Percentiles rank a stretch among this genome's conserved stretches.
Conservation (phyloP, 805 yeast genomes). For the Pachysolen tannophilus region DNA sequence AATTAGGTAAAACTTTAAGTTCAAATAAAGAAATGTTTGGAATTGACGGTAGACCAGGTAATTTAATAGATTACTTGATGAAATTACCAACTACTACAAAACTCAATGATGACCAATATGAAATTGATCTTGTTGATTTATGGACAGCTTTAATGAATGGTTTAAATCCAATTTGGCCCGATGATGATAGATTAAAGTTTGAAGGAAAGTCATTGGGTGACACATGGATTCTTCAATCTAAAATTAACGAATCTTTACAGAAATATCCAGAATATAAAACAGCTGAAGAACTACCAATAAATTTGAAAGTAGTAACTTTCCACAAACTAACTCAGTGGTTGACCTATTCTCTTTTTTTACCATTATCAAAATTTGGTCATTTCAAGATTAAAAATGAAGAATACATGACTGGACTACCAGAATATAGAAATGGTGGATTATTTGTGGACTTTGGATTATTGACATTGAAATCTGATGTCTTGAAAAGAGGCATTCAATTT, state of each 20-base stretch:
- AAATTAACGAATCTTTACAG: slow-evolving; percentile 12
- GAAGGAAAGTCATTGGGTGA: slow-evolving; percentile 51
- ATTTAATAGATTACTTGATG: slow-evolving; percentile 40
- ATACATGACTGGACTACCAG: slow-evolving; percentile 50
- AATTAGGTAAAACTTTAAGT: slow-evolving; percentile 38
- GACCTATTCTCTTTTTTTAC: slow-evolving; percentile 50
- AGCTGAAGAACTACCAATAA: slow-evolving; percentile 21
- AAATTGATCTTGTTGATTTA: slow-evolving; percentile 36
- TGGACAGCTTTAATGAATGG: slow-evolving; percentile 55
- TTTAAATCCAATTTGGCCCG: slow-evolving; percentile 54
- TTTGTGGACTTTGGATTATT: slow-evolving; percentile 49
- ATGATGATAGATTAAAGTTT: slow-evolving; percentile 40
- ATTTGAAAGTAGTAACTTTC: slow-evolving; percentile 44
- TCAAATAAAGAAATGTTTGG: slow-evolving; percentile 33
- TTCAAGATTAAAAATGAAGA: slow-evolving; percentile 29
- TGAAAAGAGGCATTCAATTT: slow-evolving; percentile 28
- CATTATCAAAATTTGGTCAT: slow-evolving; percentile 38
- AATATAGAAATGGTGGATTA: slow-evolving; percentile 59
- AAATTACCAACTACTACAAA: slow-evolving; percentile 13
- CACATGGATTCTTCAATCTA: slow-evolving; percentile 44
- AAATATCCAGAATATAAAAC: slow-evolving; percentile 12
- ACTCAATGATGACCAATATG: slow-evolving; percentile 11
- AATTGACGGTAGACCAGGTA: slow-evolving; percentile 32
- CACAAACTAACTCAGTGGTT: slow-evolving; percentile 65
- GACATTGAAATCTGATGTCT: slow-evolving; percentile 33